These are phyloP conservation scores for Boletus patriciae DNA, from an alignment of 768 basidiomycete genomes.

Conservation along the genomic window DNA sequence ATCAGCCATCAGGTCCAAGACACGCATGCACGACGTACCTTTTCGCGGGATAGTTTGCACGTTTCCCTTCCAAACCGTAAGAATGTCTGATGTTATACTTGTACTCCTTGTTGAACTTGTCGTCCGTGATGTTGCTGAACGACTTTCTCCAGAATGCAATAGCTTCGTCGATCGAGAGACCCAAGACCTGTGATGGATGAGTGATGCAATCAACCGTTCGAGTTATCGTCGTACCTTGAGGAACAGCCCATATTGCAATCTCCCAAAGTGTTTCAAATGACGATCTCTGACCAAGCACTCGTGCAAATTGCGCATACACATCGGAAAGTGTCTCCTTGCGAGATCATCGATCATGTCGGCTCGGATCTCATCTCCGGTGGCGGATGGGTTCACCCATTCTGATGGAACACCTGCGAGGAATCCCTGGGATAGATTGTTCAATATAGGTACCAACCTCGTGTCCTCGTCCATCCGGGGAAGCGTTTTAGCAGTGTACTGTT, in stretches of 20 bases:
- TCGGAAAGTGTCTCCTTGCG: constrained; percentile 85
- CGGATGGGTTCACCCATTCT: constrained; percentile 65
- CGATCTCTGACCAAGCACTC: constrained; percentile 71
- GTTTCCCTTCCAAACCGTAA: constrained; percentile 91
- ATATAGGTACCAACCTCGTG: constrained; percentile 82
- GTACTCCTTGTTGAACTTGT: constrained; percentile 98
- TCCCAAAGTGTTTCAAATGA: constrained; percentile 90
- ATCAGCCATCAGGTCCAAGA: not conserved
- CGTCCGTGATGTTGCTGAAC: constrained; percentile 77
- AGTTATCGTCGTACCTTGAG: constrained; percentile 65
- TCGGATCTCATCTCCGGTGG: constrained; percentile 66
- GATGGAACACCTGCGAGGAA: constrained; percentile 90
- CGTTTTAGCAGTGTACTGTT: constrained; percentile 77
- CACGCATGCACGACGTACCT: constrained; percentile 50
- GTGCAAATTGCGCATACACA: constrained; percentile 93
- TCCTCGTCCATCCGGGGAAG: constrained; percentile 94
- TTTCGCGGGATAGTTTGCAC: constrained; percentile 92
- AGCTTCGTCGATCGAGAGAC: constrained; percentile 93
- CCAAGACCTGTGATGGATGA: constrained; percentile 64
- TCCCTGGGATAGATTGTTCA: constrained; percentile 89
- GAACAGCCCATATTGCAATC: constrained; percentile 91
- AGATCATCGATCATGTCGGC: constrained; percentile 95
- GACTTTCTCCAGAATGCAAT: constrained; percentile 90
- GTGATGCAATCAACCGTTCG: not conserved
- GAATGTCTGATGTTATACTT: constrained; percentile 96